Evolutionary conservation across 305 asterid genomes (phyloP).

Genomic region (Stenogyne calaminthoides): DNA sequence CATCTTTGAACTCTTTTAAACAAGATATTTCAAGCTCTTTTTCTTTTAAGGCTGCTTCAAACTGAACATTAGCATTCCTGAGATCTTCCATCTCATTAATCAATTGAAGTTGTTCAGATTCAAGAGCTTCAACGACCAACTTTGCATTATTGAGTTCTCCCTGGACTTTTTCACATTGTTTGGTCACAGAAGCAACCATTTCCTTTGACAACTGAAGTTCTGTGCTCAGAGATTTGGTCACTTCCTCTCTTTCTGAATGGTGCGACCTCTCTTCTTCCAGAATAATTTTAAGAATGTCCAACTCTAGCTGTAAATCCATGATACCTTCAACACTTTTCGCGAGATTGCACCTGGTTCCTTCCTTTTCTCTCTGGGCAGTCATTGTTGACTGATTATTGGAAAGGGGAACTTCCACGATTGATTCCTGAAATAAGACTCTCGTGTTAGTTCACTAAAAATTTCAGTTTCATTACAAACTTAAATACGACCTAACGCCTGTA

Average conservation of each 20-base stretch:
- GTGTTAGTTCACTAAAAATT: constrained; percentile 21
- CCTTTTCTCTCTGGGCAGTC: constrained; percentile 39
- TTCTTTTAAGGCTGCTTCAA: constrained; percentile 50
- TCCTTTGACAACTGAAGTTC: constrained; percentile 69
- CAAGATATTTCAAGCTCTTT: constrained; percentile 66
- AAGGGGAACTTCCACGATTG: constrained; percentile 63
- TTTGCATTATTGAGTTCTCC: constrained; percentile 68
- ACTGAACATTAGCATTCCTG: constrained; percentile 46
- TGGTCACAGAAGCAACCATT: constrained; percentile 45
- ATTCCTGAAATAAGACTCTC: constrained; percentile 55
- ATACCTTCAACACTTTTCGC: constrained; percentile 51
- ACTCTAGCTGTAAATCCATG: constrained; percentile 83
- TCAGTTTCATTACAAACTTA: constrained; percentile 1
- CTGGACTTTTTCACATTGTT: constrained; percentile 52
- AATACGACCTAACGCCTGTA: background rate
- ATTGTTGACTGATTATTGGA: constrained; percentile 37
- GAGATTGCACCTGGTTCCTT: constrained; percentile 31
- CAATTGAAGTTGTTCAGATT: constrained; percentile 68
- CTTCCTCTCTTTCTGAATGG: constrained; percentile 55
- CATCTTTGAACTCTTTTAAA: constrained; percentile 49
- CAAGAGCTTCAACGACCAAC: constrained; percentile 84
- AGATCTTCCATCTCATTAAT: constrained; percentile 81
- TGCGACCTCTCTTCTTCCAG: constrained; percentile 81
- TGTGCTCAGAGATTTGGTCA: constrained; percentile 45
- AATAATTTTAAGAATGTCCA: constrained; percentile 81